Evolutionary conservation across 2,329 filamentous ascomycete genomes (phyloP).

Genomic region (Epicoccum nigrum): DNA sequence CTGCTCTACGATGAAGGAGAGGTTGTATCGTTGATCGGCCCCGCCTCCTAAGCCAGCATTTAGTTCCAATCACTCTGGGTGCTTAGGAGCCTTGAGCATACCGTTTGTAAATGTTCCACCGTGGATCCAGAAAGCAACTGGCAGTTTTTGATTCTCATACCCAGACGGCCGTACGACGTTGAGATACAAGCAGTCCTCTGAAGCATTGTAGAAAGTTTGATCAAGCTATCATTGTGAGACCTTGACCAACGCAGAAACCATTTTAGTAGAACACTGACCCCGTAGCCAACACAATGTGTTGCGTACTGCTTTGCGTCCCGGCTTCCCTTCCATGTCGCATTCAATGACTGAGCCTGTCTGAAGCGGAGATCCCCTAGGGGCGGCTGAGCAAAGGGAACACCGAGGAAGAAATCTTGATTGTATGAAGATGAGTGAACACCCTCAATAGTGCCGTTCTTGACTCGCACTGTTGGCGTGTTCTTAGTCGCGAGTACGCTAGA

Average conservation of each 20-base stretch:
- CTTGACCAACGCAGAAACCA: not conserved
- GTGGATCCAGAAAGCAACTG: conserved; percentile 24
- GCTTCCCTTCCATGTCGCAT: conserved; percentile 35
- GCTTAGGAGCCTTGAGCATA: not conserved
- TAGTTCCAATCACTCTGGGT: not conserved
- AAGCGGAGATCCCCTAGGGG: conserved; percentile 40
- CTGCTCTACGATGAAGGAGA: conserved; percentile 47
- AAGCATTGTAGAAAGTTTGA: conserved; percentile 20
- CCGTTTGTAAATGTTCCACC: conserved; percentile 44
- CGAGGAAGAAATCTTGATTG: conserved; percentile 48
- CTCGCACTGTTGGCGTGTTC: conserved; percentile 33
- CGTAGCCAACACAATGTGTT: conserved; percentile 23
- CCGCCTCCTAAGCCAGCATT: conserved; percentile 21
- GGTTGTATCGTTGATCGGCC: conserved; percentile 58
- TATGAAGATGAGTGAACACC: conserved; percentile 46
- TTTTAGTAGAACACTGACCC: not conserved
- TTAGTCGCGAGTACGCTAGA: not conserved
- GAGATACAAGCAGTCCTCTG: conserved; percentile 50
- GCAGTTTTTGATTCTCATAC: conserved; percentile 10
- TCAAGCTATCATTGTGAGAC: conserved; percentile 10
- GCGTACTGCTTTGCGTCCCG: conserved; percentile 45
- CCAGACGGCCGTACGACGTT: conserved; percentile 42
- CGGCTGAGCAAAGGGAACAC: conserved; percentile 24
- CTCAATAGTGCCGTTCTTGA: conserved; percentile 50
- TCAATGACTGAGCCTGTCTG: conserved; percentile 16